These are phyloP conservation scores for Carex myosuroides DNA, from an alignment of 176 grass and related monocot genomes.

Conservation along the genomic window DNA sequence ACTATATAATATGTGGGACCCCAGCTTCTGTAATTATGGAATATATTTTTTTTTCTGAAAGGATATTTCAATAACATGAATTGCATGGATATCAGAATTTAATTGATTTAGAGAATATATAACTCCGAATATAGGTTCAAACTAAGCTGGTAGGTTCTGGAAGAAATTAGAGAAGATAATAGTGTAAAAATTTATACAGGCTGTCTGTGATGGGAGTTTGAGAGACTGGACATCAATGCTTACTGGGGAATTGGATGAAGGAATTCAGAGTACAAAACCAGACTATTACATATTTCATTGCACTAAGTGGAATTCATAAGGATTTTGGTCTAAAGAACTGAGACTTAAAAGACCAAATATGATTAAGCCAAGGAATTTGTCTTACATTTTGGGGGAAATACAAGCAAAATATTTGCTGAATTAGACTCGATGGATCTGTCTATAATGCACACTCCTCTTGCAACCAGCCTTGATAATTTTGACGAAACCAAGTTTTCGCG, in stretches of 20 bases:
- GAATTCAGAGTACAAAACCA: background rate
- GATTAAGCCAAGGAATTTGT: background rate
- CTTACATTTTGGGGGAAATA: slow-evolving; percentile 98
- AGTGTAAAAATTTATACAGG: too few species aligned
- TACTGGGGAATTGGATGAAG: background rate
- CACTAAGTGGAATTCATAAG: slow-evolving; percentile 7
- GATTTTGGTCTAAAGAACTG: background rate
- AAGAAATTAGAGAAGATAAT: too few species aligned
- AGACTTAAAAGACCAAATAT: slow-evolving; percentile 19
- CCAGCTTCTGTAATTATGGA: background rate
- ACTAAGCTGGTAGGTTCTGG: background rate
- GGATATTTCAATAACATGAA: background rate
- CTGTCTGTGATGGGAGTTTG: too few species aligned
- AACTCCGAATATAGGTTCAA: background rate
- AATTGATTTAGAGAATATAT: background rate
- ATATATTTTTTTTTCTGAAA: background rate
- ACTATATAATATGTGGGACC: background rate
- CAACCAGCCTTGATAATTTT: slow-evolving; percentile 36
- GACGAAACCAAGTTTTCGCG: slow-evolving; percentile 27
- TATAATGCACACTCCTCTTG: slow-evolving; percentile 73
- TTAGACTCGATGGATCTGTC: slow-evolving; percentile 44
- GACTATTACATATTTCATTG: background rate
- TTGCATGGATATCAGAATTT: too few species aligned
- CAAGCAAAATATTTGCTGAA: slow-evolving; percentile 68
- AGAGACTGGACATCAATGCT: too few species aligned